Percentiles rank a stretch among this genome's conserved stretches.
phyloP scores from a whole-genome alignment of 495 filamentous ascomycete genomes.

The Tricharina praecox region DNA sequence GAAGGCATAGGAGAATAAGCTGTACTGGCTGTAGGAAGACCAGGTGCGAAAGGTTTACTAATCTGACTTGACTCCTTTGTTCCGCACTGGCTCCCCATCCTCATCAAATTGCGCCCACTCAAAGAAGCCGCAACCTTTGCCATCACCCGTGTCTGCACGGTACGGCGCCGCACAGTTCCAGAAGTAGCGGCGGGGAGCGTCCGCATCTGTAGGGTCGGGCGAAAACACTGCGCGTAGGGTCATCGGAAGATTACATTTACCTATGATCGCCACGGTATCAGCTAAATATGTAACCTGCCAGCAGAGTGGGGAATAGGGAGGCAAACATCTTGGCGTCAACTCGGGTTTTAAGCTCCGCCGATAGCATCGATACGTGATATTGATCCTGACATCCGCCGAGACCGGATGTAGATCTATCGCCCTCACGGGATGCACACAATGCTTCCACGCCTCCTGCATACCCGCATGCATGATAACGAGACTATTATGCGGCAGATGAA shows the following conservation, averaged over 20 bases:
- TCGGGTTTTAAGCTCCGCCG: slow-evolving; percentile 56
- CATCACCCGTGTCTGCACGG: slow-evolving; percentile 51
- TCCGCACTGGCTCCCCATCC: slow-evolving; percentile 63
- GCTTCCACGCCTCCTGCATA: slow-evolving; percentile 71
- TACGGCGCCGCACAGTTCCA: slow-evolving; percentile 83
- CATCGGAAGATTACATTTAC: slow-evolving; percentile 49
- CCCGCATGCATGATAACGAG: slow-evolving; percentile 89
- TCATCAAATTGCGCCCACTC: slow-evolving; percentile 82
- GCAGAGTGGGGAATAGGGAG: neutral
- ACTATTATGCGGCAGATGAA: slow-evolving; percentile 87
- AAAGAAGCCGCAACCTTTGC: slow-evolving; percentile 50
- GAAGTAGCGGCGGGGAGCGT: slow-evolving; percentile 67
- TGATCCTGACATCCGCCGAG: slow-evolving; percentile 62
- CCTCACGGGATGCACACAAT: slow-evolving; percentile 54
- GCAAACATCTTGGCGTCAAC: slow-evolving; percentile 39
- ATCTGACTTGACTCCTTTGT: too few relatives aligned
- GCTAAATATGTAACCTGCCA: too few relatives aligned
- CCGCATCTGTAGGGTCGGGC: slow-evolving; percentile 34
- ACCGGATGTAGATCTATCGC: slow-evolving; percentile 69
- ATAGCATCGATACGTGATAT: slow-evolving; percentile 87
- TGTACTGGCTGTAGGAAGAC: too few relatives aligned
- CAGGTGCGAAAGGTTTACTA: too few relatives aligned
- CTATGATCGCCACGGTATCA: slow-evolving; percentile 28
- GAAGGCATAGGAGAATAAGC: too few relatives aligned
- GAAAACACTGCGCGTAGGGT: slow-evolving; percentile 52